These are phyloP conservation scores for Mesembryanthemum crystallinum DNA, from an alignment of 148 eudicot genomes.

Conservation along the genomic window DNA sequence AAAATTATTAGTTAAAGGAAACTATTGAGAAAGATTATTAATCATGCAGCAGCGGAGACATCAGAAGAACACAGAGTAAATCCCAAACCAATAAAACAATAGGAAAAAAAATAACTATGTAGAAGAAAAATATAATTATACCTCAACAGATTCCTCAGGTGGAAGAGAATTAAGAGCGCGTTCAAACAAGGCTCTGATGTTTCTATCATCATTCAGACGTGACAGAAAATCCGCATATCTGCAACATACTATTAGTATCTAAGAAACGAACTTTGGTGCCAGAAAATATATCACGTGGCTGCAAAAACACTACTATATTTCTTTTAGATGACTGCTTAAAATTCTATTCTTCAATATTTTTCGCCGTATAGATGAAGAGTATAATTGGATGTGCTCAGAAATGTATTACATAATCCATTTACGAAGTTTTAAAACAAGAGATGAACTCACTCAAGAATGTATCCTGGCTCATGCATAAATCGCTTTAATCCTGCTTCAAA, in stretches of 20 bases:
- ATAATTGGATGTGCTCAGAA: conserved; percentile 2
- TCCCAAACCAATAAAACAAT: not conserved
- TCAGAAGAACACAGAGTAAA: not conserved
- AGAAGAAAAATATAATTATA: conserved; percentile 17
- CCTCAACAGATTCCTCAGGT: conserved; percentile 91
- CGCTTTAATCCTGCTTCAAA: conserved; percentile 95
- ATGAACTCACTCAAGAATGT: conserved; percentile 88
- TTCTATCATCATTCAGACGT: conserved; percentile 94
- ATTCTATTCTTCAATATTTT: not conserved
- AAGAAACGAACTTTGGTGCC: not conserved
- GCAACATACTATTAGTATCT: conserved; percentile 35
- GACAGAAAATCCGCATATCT: conserved; percentile 96
- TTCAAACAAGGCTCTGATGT: conserved; percentile 94
- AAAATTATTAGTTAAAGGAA: not conserved
- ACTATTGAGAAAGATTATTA: not conserved
- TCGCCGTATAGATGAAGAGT: not conserved
- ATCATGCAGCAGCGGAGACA: not conserved
- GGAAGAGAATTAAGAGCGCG: conserved; percentile 94
- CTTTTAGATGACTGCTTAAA: not conserved
- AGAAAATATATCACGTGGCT: not conserved
- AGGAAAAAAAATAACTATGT: not conserved
- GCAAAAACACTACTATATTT: not conserved
- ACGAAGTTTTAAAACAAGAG: conserved; percentile 15
- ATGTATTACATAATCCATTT: not conserved
- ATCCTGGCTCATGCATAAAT: conserved; percentile 94